Evolutionary conservation across 495 filamentous ascomycete genomes (phyloP).

Genomic region (Hyaloscypha variabilis): DNA sequence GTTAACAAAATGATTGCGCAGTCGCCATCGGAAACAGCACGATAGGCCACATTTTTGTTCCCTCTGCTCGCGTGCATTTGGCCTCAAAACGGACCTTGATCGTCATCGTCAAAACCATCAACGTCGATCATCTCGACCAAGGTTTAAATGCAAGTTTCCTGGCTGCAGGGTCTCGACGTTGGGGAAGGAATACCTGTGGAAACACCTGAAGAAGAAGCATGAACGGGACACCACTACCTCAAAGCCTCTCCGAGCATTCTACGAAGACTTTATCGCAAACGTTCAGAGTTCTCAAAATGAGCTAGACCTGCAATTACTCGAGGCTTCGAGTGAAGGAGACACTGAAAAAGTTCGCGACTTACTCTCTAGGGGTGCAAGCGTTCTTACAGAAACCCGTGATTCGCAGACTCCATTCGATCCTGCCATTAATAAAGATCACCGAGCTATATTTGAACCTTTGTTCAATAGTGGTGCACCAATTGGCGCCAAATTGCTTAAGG

Average conservation of each 20-base stretch:
- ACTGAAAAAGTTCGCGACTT: neutral
- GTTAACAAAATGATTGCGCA: neutral
- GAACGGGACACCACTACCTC: neutral
- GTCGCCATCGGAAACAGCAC: neutral
- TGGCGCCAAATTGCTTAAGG: neutral
- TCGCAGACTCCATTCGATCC: neutral
- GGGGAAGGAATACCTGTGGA: neutral
- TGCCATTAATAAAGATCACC: neutral
- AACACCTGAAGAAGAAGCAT: neutral
- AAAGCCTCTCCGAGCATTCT: neutral
- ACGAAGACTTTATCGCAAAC: neutral
- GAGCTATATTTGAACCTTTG: neutral
- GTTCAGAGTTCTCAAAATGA: neutral
- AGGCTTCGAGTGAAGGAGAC: neutral
- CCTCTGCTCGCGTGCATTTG: neutral
- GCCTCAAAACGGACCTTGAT: neutral
- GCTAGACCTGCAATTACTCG: neutral
- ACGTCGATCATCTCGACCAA: neutral
- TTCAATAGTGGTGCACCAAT: neutral
- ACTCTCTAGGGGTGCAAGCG: neutral
- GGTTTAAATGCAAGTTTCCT: neutral
- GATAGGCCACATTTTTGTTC: neutral
- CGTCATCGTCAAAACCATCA: neutral
- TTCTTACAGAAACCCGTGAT: neutral
- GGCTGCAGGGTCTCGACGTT: neutral